Percentiles rank a stretch among this genome's conserved stretches.
These are phyloP conservation scores for Microbotryum violaceum DNA, from an alignment of 1,284 basidiomycete species.

Conservation along the genomic window DNA sequence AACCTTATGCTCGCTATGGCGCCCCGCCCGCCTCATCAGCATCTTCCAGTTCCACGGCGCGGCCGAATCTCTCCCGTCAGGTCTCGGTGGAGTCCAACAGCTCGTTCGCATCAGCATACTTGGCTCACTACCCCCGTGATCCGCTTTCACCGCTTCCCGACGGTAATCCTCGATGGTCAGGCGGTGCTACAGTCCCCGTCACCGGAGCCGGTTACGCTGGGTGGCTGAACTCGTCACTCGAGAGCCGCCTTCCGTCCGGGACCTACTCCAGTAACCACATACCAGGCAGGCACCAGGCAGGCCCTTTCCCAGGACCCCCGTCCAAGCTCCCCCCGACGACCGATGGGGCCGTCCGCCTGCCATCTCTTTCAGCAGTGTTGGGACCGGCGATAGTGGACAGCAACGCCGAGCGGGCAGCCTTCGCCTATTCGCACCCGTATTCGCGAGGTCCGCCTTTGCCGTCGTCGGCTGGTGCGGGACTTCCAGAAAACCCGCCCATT, in stretches of 20 bases:
- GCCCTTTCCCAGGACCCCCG: too few species aligned
- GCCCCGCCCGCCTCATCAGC: background rate
- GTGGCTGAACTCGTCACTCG: too few species aligned
- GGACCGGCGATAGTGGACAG: background rate
- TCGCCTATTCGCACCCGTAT: too few species aligned
- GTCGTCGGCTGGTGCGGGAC: background rate
- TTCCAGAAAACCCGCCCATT: background rate
- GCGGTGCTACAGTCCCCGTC: too few species aligned
- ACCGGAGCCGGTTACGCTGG: too few species aligned
- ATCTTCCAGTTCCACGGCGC: background rate
- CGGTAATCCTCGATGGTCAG: background rate
- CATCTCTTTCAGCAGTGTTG: conserved; percentile 8
- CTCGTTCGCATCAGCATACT: conserved; percentile 4
- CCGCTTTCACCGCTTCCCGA: background rate
- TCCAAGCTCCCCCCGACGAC: too few species aligned
- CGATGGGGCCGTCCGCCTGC: conserved; percentile 8
- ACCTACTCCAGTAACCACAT: too few species aligned
- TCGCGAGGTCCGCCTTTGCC: background rate
- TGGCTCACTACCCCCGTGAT: background rate
- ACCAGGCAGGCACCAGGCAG: too few species aligned
- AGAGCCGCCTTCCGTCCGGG: too few species aligned
- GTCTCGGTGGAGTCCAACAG: conserved; percentile 16
- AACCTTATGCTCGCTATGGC: conserved; percentile 13
- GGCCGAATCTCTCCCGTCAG: conserved; percentile 11
- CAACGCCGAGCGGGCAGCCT: background rate